Base-by-base conservation (phyloP, 441 rosid species). In the Brassica balearica region DNA sequence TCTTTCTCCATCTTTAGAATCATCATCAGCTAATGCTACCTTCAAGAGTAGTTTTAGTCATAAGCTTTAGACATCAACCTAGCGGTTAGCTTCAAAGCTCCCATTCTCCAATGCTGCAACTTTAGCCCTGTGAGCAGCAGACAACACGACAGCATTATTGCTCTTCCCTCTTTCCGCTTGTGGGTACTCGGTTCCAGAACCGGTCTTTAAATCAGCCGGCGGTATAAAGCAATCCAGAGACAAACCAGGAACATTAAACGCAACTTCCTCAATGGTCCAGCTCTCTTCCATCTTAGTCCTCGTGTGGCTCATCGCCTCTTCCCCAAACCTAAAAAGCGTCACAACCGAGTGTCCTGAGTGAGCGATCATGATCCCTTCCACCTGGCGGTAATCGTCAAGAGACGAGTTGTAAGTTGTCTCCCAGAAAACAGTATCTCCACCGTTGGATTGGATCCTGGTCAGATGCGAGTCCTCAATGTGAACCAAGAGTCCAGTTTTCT, bases 181-280 rank as follows among this genome's bases (percentile, higher is more conserved):
- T 11, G 88, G 66, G 34, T 87, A 86, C 74, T 88, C 92, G 55
- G 84, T 78, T 64, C 87, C 75, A 34, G 92, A 76, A 32, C 83
- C 87, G 0, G 91, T 86, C 71, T 86, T 86, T 56, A 93, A 75
- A 77, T 91, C 98, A 43, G 91, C 94, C 0, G 95, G 97, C 7
- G 98, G 98, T 56, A 91, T 91, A 79, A 93, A 93, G 79, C 98
- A 93, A 70, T 93, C 98, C 0, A 87, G 67, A 6, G 97, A 90
- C 27, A 93, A 89, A 8, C 98, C 98, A 0, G 98, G 97, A 56
- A 93, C 85, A 69, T 93, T 93, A 66, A 93, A 93, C 2, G 94
- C 98, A 75, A 93, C 98, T 86, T 93, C 98, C 71, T 93, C 97
- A 2, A 93, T 93, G 0, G 91, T 86, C 98, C 98, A 93, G 68